Evolutionary conservation across 2,329 filamentous ascomycete species (phyloP), one percentile per base, ranked within the genome.

Genomic region (Colletotrichum falcatum): DNA sequence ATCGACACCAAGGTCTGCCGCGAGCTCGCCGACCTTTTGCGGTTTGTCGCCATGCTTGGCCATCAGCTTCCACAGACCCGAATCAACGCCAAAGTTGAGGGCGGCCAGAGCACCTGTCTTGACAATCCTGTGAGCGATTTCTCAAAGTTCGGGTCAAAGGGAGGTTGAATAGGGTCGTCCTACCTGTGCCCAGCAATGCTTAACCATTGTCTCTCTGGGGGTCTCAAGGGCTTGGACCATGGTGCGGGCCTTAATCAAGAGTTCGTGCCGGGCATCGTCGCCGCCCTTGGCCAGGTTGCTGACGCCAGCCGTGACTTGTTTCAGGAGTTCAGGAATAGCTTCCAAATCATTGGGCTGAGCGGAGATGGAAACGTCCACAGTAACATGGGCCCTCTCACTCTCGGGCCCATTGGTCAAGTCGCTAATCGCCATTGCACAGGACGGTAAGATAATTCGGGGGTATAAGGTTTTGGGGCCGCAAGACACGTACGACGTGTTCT

Each of bases 121-220:
- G 12, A 35, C 8, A 28, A 2, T 18, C 14, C 2, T 23, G 16
- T 68, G n/a, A 7, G 66, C 39, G 5, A 42, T 16, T 42, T 18
- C 16, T 16, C 14, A 18, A 18, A 42, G 39, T 35, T 35, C 12
- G 35, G 8, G 30, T 26, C n/a, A 39, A 23, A 14, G 9, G 5
- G 37, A 6, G 37, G 3, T 14, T 12, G 1, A 64, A 62, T 68
- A 2, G 11, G 9, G 35, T 33, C 33, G 7, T 51, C 74, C 66
- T 73, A 79, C 79, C 78, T 86, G 79, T 0, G 81, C 82, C 82
- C 84, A 86, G 71, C 75, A 78, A 54, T 85, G 83, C 65, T 82
- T 78, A 63, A 85, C 79, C 78, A 86, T 84, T 0, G 83, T 83
- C 75, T 87, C 84, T 8, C 83, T 78, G 0, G 84, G 84, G 0